Conservation (phyloP, 2,329 filamentous ascomycete species). For the Ophiocordyceps camponoti-floridani region DNA sequence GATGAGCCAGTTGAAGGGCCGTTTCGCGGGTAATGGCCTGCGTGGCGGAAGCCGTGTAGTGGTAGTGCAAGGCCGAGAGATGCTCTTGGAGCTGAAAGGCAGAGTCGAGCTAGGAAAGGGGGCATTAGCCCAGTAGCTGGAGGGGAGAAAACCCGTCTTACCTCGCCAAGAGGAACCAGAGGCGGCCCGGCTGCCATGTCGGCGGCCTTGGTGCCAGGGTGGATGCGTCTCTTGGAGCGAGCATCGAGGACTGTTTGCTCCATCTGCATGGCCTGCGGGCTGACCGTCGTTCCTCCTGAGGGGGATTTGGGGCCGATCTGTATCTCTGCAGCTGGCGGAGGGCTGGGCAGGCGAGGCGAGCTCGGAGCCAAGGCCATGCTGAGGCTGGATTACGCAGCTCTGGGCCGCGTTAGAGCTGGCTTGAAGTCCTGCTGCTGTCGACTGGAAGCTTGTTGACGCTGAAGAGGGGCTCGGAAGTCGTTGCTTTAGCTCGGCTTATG, state of each 20-base stretch:
- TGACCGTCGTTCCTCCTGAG: slow-evolving; percentile 34
- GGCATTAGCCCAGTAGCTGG: not conserved
- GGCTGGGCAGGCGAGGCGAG: slow-evolving; percentile 85
- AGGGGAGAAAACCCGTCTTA: slow-evolving; percentile 20
- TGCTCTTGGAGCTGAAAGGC: slow-evolving; percentile 96
- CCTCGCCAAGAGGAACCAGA: slow-evolving; percentile 68
- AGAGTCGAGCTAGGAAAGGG: slow-evolving; percentile 76
- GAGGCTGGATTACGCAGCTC: not conserved
- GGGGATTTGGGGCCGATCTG: slow-evolving; percentile 73
- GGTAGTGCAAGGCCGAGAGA: slow-evolving; percentile 77
- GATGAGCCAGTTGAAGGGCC: slow-evolving; percentile 58
- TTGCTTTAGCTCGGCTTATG: not conserved
- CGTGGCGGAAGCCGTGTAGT: slow-evolving; percentile 51
- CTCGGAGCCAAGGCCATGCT: slow-evolving; percentile 45
- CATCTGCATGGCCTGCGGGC: slow-evolving; percentile 40
- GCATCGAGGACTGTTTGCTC: slow-evolving; percentile 49
- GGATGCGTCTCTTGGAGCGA: slow-evolving; percentile 67
- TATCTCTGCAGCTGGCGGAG: slow-evolving; percentile 85
- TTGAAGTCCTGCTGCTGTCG: not conserved
- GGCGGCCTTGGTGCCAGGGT: slow-evolving; percentile 76
- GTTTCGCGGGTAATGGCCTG: slow-evolving; percentile 58
- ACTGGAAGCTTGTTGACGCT: not conserved
- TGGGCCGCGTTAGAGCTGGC: not conserved
- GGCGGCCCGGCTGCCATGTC: slow-evolving; percentile 91
- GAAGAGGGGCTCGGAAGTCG: not conserved